These are phyloP conservation scores for Globisporangium yorkense DNA, from an alignment of 352 stramenopile genomes.

Conservation along the genomic window DNA sequence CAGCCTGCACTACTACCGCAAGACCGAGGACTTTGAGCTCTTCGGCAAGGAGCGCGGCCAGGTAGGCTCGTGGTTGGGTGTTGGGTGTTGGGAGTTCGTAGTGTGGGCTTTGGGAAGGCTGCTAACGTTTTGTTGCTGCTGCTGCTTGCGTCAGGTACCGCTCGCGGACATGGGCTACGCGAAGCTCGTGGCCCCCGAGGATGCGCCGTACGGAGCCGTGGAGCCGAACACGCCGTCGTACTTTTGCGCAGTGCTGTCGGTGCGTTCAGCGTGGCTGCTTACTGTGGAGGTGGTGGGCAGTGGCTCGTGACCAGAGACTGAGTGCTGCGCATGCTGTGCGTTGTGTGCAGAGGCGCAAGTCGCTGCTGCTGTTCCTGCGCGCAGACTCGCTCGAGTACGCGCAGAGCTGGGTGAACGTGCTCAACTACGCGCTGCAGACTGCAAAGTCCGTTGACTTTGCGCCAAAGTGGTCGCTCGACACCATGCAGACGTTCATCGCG, in stretches of 20 bases:
- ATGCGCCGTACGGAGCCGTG: conserved; percentile 66
- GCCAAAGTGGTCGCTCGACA: conserved; percentile 58
- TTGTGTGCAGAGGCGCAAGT: conserved; percentile 56
- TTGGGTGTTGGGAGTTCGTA: no score
- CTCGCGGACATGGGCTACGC: conserved; percentile 72
- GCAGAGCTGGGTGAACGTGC: conserved; percentile 66
- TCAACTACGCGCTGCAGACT: conserved; percentile 74
- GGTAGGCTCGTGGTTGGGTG: conserved; percentile 9
- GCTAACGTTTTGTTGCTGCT: background rate
- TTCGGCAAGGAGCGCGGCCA: conserved; percentile 83
- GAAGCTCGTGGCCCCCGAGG: conserved; percentile 66
- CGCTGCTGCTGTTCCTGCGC: conserved; percentile 72
- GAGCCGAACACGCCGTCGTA: conserved; percentile 50
- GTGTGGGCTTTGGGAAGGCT: no score
- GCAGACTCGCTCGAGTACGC: conserved; percentile 68
- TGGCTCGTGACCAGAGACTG: background rate
- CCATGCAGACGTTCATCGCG: conserved; percentile 70
- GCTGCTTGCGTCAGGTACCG: conserved; percentile 13
- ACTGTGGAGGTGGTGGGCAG: background rate
- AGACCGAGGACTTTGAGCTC: conserved; percentile 72
- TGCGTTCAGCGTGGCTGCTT: conserved; percentile 11
- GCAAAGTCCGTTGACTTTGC: conserved; percentile 61
- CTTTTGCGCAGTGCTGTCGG: conserved; percentile 76
- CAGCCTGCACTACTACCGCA: conserved; percentile 82
- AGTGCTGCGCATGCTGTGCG: background rate